These are phyloP conservation scores for Boletellus sp. DNA, from an alignment of 768 basidiomycete species.

Conservation along the genomic window DNA sequence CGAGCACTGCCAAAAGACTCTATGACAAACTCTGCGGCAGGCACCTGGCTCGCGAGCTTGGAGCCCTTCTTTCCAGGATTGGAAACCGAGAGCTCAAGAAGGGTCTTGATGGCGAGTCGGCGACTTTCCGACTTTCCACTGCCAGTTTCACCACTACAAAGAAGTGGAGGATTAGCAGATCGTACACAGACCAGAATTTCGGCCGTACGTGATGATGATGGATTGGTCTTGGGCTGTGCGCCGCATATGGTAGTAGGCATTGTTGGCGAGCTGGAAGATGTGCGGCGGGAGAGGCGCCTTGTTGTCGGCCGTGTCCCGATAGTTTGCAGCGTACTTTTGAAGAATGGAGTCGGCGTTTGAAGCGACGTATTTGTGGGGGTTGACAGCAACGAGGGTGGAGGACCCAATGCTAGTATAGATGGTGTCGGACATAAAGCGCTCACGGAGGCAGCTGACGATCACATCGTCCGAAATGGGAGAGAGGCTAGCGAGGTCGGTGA, in stretches of 20 bases:
- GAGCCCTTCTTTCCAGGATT: constrained; percentile 91
- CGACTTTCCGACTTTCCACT: constrained; percentile 93
- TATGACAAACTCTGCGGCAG: constrained; percentile 92
- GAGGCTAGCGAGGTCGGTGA: constrained; percentile 65
- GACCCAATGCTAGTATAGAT: constrained; percentile 76
- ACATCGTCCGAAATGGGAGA: constrained; percentile 74
- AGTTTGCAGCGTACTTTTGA: constrained; percentile 83
- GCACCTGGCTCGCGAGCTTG: constrained; percentile 82
- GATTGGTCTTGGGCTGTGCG: constrained; percentile 92
- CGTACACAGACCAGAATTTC: not conserved
- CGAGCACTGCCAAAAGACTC: constrained; percentile 93
- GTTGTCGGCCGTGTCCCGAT: constrained; percentile 67
- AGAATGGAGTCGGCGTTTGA: constrained; percentile 81
- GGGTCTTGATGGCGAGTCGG: constrained; percentile 83
- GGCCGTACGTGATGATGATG: constrained; percentile 72
- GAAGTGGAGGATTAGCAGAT: not conserved
- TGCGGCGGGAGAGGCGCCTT: constrained; percentile 72
- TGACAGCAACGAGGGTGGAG: constrained; percentile 76
- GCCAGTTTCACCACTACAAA: constrained; percentile 79
- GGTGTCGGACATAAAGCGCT: constrained; percentile 80
- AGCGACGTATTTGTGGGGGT: constrained; percentile 88
- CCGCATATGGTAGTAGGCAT: constrained; percentile 94
- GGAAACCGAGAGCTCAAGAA: constrained; percentile 87
- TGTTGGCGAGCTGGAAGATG: constrained; percentile 87
- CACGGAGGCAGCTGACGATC: constrained; percentile 80